phyloP scores from a whole-genome alignment of 306 rosid genomes.

The Sicyos baderoa region DNA sequence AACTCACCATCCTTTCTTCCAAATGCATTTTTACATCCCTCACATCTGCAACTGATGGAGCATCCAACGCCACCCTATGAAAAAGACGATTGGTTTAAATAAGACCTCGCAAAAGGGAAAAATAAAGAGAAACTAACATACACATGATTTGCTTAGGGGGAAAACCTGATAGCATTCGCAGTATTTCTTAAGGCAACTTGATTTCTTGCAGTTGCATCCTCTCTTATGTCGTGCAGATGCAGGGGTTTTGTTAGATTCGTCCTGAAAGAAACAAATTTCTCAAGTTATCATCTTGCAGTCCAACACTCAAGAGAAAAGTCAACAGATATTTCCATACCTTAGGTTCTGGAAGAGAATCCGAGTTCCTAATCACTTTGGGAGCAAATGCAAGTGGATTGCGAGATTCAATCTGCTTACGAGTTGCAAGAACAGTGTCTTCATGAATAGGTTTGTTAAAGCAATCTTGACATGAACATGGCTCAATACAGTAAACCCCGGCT shows the following conservation, averaged over 20 bases:
- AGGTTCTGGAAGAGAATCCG: slow-evolving; percentile 50
- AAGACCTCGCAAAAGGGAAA: background rate
- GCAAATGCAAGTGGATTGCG: slow-evolving; percentile 95
- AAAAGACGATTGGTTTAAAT: slow-evolving; percentile 20
- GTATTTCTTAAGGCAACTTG: slow-evolving; percentile 72
- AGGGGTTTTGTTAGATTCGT: slow-evolving; percentile 68
- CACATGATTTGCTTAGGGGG: background rate
- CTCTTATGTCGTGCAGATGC: slow-evolving; percentile 76
- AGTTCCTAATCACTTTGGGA: slow-evolving; percentile 68
- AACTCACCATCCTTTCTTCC: slow-evolving; percentile 84
- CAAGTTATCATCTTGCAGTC: slow-evolving; percentile 15
- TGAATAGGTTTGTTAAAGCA: slow-evolving; percentile 81
- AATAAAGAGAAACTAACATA: background rate
- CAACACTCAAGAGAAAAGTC: slow-evolving; percentile 17
- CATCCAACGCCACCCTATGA: slow-evolving; percentile 87
- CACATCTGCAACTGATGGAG: slow-evolving; percentile 71
- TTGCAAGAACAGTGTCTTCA: slow-evolving; percentile 63
- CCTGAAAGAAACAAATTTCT: slow-evolving; percentile 37
- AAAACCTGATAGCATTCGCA: slow-evolving; percentile 90
- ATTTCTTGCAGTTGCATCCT: slow-evolving; percentile 94
- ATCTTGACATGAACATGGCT: slow-evolving; percentile 70
- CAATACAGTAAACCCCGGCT: slow-evolving; percentile 85
- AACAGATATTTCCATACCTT: slow-evolving; percentile 44
- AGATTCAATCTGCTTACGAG: slow-evolving; percentile 79
- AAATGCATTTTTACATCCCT: slow-evolving; percentile 69